A percentile compares a stretch with the other conserved stretches of the same genome.
phyloP scores from a whole-genome alignment of 148 eudicot species.

The Camellia granthamiana region DNA sequence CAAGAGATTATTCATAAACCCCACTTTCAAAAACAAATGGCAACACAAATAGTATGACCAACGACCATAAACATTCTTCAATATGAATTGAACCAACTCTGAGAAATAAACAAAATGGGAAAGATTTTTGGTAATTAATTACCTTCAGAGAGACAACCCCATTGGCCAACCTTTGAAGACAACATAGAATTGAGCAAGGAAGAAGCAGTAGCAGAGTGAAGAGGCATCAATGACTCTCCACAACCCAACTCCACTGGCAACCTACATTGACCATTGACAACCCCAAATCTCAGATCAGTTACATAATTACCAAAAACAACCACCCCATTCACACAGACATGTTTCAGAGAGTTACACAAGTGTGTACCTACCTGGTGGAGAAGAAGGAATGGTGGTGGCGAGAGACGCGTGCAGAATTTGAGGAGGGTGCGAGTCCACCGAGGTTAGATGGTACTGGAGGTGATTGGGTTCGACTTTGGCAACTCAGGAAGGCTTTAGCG shows the following conservation, averaged over 20 bases:
- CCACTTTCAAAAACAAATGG: too few relatives aligned
- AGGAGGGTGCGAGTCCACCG: conserved; percentile 22
- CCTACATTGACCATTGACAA: conserved; percentile 24
- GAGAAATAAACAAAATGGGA: neutral
- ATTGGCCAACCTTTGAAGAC: conserved; percentile 47
- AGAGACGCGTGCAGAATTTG: conserved; percentile 16
- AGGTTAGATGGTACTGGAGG: conserved; percentile 21
- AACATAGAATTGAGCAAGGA: conserved; percentile 55
- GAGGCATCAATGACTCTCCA: conserved; percentile 49
- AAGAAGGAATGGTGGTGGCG: conserved; percentile 22
- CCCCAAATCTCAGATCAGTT: neutral
- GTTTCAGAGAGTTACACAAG: too few relatives aligned
- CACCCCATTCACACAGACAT: too few relatives aligned
- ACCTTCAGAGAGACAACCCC: conserved; percentile 60
- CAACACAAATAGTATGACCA: too few relatives aligned
- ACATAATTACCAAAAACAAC: neutral
- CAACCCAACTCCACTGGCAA: conserved; percentile 46
- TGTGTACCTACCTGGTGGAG: conserved; percentile 23
- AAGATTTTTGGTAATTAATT: neutral
- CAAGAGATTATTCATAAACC: too few relatives aligned
- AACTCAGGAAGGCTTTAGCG: conserved; percentile 16
- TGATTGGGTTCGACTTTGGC: conserved; percentile 3
- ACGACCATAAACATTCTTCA: too few relatives aligned
- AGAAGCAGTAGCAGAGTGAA: conserved; percentile 54
- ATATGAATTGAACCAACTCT: neutral